These are phyloP conservation scores for Hygrocybe coccinea DNA, from an alignment of 768 basidiomycete genomes.

Conservation along the genomic window DNA sequence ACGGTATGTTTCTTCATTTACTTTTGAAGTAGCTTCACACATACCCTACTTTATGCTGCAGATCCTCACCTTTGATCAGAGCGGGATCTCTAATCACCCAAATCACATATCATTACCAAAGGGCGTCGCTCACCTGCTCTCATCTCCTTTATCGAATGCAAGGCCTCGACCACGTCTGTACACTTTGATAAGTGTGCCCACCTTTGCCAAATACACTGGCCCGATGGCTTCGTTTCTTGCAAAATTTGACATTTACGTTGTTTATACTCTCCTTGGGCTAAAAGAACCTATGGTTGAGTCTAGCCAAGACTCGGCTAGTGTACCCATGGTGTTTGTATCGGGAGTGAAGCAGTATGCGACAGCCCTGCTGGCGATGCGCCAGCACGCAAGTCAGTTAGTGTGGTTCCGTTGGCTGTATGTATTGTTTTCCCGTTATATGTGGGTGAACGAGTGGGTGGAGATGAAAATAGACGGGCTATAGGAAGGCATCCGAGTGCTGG, in stretches of 20 bases:
- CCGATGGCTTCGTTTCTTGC: constrained; percentile 46
- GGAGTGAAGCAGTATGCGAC: constrained; percentile 50
- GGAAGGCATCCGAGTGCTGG: not conserved
- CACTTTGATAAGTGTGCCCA: constrained; percentile 54
- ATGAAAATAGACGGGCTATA: constrained; percentile 42
- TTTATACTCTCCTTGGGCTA: not conserved
- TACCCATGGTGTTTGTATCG: constrained; percentile 47
- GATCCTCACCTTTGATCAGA: constrained; percentile 81
- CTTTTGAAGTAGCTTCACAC: constrained; percentile 6
- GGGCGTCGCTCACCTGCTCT: constrained; percentile 47
- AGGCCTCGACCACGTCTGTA: constrained; percentile 41
- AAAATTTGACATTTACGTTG: constrained; percentile 39
- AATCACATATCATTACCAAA: constrained; percentile 73
- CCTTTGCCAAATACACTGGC: constrained; percentile 57
- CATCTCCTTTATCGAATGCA: constrained; percentile 13
- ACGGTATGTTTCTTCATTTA: constrained; percentile 45
- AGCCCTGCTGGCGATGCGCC: constrained; percentile 63
- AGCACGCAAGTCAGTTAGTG: constrained; percentile 70
- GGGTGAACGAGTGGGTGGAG: constrained; percentile 81
- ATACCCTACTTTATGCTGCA: constrained; percentile 35
- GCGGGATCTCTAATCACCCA: constrained; percentile 78
- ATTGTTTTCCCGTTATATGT: constrained; percentile 80
- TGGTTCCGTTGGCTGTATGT: constrained; percentile 92
- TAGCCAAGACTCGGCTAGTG: not conserved
- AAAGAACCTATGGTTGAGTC: not conserved